Percentiles rank a stretch among this genome's conserved stretches.
Conservation (phyloP, 2,329 filamentous ascomycete species). For the Stenocarpella maydis region DNA sequence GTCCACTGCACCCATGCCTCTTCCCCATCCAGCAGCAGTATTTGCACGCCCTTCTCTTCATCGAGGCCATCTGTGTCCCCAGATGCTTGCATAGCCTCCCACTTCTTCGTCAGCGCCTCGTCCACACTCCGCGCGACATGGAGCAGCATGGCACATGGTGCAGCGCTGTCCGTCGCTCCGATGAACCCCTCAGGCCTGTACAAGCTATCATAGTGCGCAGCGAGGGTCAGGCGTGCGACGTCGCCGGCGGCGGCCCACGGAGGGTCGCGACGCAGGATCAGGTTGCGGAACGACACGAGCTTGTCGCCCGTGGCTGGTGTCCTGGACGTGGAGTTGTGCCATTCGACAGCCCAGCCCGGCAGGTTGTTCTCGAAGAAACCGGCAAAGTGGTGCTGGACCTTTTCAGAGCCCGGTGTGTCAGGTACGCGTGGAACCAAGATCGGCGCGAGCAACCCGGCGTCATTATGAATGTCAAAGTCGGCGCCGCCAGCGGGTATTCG, state of each 20-base stretch:
- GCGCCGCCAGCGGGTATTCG: conserved; percentile 67
- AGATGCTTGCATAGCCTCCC: conserved; percentile 71
- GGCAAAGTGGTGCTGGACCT: conserved; percentile 75
- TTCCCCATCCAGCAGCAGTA: conserved; percentile 82
- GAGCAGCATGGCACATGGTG: conserved; percentile 85
- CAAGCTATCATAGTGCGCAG: conserved; percentile 87
- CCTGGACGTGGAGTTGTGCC: conserved; percentile 77
- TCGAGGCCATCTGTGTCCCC: conserved; percentile 61
- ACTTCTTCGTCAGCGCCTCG: conserved; percentile 75
- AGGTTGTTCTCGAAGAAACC: conserved; percentile 73
- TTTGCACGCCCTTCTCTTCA: conserved; percentile 78
- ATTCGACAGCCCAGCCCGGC: conserved; percentile 74
- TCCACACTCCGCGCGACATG: conserved; percentile 78
- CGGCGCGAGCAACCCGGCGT: conserved; percentile 72
- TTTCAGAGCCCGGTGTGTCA: conserved; percentile 72
- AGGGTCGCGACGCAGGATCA: conserved; percentile 80
- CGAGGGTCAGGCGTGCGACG: conserved; percentile 76
- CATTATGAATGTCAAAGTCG: conserved; percentile 74
- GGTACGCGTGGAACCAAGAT: conserved; percentile 79
- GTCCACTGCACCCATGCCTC: conserved; percentile 81
- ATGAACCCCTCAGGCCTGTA: conserved; percentile 77
- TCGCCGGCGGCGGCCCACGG: conserved; percentile 77
- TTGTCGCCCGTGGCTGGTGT: conserved; percentile 71
- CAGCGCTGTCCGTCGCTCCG: conserved; percentile 85
- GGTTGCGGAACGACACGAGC: conserved; percentile 77